Conservation (phyloP, 163 green algal genomes). For the Chloromonas sp. region DNA sequence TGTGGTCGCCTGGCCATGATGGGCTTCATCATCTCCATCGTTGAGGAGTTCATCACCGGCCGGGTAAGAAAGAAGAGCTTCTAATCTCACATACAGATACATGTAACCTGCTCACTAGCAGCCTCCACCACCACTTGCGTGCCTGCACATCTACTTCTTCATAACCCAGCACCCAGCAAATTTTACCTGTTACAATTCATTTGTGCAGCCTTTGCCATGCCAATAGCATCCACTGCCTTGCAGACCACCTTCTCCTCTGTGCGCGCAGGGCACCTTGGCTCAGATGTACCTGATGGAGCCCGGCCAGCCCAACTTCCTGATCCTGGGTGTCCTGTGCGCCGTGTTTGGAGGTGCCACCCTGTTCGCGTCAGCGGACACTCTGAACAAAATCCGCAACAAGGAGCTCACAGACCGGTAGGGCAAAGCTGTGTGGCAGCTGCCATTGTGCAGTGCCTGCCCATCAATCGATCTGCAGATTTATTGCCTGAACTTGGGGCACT, state of each 20-base stretch:
- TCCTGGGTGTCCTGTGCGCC: slow-evolving; percentile 21
- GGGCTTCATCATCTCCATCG: slow-evolving; percentile 43
- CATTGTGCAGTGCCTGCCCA: too few relatives aligned
- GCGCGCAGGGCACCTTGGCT: slow-evolving; percentile 32
- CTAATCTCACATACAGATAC: background rate
- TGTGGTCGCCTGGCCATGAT: slow-evolving; percentile 55
- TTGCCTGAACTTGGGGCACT: too few relatives aligned
- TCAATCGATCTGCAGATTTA: too few relatives aligned
- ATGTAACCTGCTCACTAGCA: too few relatives aligned
- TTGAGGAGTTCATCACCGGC: slow-evolving; percentile 36
- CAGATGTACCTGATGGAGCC: slow-evolving; percentile 37
- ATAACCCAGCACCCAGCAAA: background rate
- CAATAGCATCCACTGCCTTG: background rate
- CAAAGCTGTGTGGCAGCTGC: background rate
- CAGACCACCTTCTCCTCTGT: too few relatives aligned
- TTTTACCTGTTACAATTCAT: background rate
- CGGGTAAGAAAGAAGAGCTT: background rate
- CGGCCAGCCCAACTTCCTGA: slow-evolving; percentile 20
- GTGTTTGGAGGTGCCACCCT: slow-evolving; percentile 30
- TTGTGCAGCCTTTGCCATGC: background rate
- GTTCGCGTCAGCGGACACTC: slow-evolving; percentile 28
- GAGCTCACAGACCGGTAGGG: slow-evolving; percentile 35
- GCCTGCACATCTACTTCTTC: background rate
- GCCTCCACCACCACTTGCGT: background rate
- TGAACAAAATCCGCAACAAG: slow-evolving; percentile 23